Conservation (phyloP, 805 yeast genomes). For the Candida hungchunana region DNA sequence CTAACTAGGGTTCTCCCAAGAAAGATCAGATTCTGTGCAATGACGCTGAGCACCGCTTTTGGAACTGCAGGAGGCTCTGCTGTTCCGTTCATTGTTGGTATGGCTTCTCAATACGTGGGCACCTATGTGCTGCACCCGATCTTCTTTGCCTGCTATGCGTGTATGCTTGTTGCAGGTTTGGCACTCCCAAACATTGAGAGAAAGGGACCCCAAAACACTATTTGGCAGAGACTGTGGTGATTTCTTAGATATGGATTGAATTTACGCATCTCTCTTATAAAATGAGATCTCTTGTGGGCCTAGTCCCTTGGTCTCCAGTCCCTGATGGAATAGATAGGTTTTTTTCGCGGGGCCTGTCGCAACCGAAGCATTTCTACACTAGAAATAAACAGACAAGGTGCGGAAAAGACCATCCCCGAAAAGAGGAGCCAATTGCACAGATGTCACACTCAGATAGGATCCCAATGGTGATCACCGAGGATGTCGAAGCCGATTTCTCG, state of each 20-base stretch:
- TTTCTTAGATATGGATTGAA: too few relatives aligned
- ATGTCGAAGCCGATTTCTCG: conserved; percentile 6
- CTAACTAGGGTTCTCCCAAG: conserved; percentile 45
- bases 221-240: conserved; percentile 26
- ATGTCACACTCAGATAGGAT: conserved; percentile 1
- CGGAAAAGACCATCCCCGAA: not conserved
- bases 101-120: conserved; percentile 41
- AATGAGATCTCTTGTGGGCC: too few relatives aligned
- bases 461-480: conserved; percentile 8
- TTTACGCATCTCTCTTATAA: too few relatives aligned
- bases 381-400: too few relatives aligned
- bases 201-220: conserved; percentile 17
- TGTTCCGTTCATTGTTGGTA: conserved; percentile 51
- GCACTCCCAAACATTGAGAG: conserved; percentile 41
- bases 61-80: conserved; percentile 58
- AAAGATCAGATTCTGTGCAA: conserved; percentile 45
- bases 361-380: too few relatives aligned
- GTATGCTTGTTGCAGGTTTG: conserved; percentile 37
- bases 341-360: too few relatives aligned
- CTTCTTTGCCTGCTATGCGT: conserved; percentile 34
- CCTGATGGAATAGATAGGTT: too few relatives aligned
- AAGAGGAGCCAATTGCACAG: not conserved
- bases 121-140: conserved; percentile 48
- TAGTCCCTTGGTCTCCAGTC: too few relatives aligned
- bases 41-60: conserved; percentile 50